Conservation (phyloP, 805 yeast species). For the Suhomyces sp. region DNA sequence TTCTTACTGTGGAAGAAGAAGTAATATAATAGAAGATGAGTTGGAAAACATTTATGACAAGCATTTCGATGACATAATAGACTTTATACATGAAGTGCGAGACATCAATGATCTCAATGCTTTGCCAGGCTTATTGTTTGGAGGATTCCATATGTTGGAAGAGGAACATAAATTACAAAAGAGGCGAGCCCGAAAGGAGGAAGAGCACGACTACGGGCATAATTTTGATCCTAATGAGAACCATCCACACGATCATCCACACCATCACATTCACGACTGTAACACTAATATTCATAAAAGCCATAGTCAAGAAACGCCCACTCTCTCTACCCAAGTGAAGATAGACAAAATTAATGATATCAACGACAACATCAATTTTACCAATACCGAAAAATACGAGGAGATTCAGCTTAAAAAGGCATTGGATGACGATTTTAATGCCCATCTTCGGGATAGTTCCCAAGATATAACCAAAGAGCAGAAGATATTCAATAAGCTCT, state of each 20-base stretch:
- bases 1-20: constrained; percentile 72
- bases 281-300: neutral
- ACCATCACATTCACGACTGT: neutral
- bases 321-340: neutral
- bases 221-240: neutral
- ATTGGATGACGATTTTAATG: constrained; percentile 4
- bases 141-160: constrained; percentile 34
- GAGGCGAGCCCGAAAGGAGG: constrained; percentile 13
- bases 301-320: neutral
- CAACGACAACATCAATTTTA: constrained; percentile 1
- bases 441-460: neutral
- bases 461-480: constrained; percentile 2
- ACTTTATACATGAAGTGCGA: constrained; percentile 36
- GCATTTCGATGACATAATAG: constrained; percentile 51
- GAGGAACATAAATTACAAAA: constrained; percentile 31
- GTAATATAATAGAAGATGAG: constrained; percentile 69
- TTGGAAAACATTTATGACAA: constrained; percentile 70
- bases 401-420: constrained; percentile 1
- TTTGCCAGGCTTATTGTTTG: constrained; percentile 33
- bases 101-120: constrained; percentile 36
- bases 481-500: constrained; percentile 18
- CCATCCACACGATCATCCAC: neutral
- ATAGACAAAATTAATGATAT: constrained; percentile 3
- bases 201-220: neutral
- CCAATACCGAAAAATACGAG: constrained; percentile 1